Conservation (phyloP, 805 yeast genomes). For the Brettanomyces bruxellensis region DNA sequence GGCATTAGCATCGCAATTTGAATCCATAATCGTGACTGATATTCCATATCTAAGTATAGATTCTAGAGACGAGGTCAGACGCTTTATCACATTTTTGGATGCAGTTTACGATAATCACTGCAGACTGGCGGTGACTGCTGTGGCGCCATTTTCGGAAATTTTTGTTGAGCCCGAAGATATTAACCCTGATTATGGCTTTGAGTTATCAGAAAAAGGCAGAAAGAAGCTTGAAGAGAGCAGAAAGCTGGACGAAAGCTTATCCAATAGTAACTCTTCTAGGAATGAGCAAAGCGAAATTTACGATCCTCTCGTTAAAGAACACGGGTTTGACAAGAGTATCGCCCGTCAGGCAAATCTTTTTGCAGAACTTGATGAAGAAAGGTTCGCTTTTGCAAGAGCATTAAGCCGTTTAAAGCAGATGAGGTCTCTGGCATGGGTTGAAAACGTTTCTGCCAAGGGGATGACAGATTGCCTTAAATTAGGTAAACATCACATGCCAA, state of each 20-base stretch:
- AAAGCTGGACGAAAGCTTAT: slow-evolving; percentile 8
- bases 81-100: slow-evolving; percentile 91
- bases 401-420: slow-evolving; percentile 83
- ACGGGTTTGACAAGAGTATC: slow-evolving; percentile 66
- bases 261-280: not conserved
- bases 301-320: slow-evolving; percentile 52
- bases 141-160: slow-evolving; percentile 72
- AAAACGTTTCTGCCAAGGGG: slow-evolving; percentile 14
- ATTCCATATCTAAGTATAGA: slow-evolving; percentile 77
- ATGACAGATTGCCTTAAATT: not conserved
- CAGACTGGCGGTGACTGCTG: slow-evolving; percentile 81
- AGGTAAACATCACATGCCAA: not conserved
- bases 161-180: slow-evolving; percentile 76
- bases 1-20: slow-evolving; percentile 66
- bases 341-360: slow-evolving; percentile 70
- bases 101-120: slow-evolving; percentile 93
- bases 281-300: slow-evolving; percentile 27
- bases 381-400: slow-evolving; percentile 95
- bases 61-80: slow-evolving; percentile 74
- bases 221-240: slow-evolving; percentile 19
- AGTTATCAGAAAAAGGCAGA: slow-evolving; percentile 22
- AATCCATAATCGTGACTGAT: slow-evolving; percentile 81
- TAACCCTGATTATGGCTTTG: slow-evolving; percentile 37
- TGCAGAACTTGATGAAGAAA: slow-evolving; percentile 80
- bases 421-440: slow-evolving; percentile 92